Evolutionary conservation across 768 basidiomycete species (phyloP).

Genomic region (Pleurotus sapidus): DNA sequence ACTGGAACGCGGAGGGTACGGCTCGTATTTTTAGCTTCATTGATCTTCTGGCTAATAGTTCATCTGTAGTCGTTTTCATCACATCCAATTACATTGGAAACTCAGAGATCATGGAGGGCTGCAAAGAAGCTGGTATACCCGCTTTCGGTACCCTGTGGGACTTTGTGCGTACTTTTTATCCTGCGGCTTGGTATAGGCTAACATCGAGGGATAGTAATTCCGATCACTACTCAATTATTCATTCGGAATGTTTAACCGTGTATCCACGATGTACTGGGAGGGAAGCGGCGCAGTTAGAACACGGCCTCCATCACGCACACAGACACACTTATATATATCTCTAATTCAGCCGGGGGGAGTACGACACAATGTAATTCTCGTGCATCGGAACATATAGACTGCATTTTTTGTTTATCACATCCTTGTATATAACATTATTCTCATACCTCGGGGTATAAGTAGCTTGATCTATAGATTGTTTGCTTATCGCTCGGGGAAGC

Average conservation of each 20-base stretch:
- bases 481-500: conserved; percentile 4
- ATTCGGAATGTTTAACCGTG: background rate
- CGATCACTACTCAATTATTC: background rate
- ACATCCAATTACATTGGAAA: conserved; percentile 83
- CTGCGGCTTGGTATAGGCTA: conserved; percentile 12
- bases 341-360: conserved; percentile 1
- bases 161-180: conserved; percentile 37
- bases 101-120: conserved; percentile 76
- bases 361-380: conserved; percentile 5
- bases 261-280: background rate
- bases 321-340: background rate
- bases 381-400: conserved; percentile 8
- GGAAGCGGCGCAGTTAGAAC: background rate
- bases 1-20: conserved; percentile 70
- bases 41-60: conserved; percentile 5
- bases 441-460: background rate
- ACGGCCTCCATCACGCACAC: background rate
- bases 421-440: background rate
- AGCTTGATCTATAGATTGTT: background rate
- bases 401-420: background rate
- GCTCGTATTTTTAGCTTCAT: background rate
- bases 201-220: conserved; percentile 17
- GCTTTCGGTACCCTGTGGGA: conserved; percentile 73
- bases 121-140: conserved; percentile 66
- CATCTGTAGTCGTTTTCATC: conserved; percentile 64